phyloP scores from a whole-genome alignment of 192 early-diverging fungal genomes.

The Gonapodya prolifera region DNA sequence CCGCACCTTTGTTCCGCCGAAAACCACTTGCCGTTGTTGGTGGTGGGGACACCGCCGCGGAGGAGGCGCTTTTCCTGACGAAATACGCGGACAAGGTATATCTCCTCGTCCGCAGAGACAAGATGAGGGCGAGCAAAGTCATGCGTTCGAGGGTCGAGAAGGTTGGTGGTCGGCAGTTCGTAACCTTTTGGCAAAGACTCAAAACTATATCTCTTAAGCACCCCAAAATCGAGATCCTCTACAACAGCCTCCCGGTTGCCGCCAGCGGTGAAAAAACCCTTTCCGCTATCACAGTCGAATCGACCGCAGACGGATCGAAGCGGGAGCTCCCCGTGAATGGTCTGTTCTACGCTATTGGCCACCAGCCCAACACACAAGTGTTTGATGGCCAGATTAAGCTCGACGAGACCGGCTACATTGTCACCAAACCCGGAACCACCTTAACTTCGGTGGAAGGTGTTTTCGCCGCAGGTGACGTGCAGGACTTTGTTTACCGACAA shows the following conservation, averaged over 20 bases:
- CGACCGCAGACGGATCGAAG: conserved; percentile 42
- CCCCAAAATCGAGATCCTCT: conserved; percentile 87
- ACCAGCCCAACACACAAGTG: conserved; percentile 25
- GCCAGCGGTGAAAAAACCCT: conserved; percentile 79
- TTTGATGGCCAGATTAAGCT: conserved; percentile 59
- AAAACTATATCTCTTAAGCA: conserved; percentile 24
- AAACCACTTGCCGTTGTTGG: conserved; percentile 79
- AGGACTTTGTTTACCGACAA: conserved; percentile 92
- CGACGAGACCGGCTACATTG: conserved; percentile 84
- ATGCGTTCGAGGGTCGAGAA: conserved; percentile 76
- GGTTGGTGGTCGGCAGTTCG: background rate
- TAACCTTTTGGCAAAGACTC: background rate
- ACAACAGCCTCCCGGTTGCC: conserved; percentile 75
- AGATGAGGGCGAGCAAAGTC: conserved; percentile 90
- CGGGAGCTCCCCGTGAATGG: conserved; percentile 67
- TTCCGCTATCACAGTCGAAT: conserved; percentile 53
- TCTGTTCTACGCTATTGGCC: conserved; percentile 97
- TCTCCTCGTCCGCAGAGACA: conserved; percentile 86
- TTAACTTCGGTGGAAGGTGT: conserved; percentile 82
- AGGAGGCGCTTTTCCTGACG: conserved; percentile 94
- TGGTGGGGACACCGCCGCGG: conserved; percentile 90
- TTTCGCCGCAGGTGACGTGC: conserved; percentile 97
- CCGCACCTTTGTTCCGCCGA: background rate
- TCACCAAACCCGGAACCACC: conserved; percentile 55
- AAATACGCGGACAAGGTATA: conserved; percentile 88